These are phyloP conservation scores for Spizellomyces sp. DNA, from an alignment of 192 early-diverging fungal genomes.

Conservation along the genomic window DNA sequence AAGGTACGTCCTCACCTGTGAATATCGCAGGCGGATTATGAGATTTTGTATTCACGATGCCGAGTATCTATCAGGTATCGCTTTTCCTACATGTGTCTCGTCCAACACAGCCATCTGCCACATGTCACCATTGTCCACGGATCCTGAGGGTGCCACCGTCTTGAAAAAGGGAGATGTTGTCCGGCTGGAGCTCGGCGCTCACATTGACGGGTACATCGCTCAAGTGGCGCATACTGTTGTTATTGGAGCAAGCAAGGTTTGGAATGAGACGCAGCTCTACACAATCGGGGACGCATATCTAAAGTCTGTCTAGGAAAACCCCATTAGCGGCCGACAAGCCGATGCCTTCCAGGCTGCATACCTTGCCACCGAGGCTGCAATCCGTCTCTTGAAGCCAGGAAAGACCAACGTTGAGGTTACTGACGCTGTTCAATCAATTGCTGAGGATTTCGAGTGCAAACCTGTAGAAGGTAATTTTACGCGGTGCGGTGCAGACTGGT, in stretches of 20 bases:
- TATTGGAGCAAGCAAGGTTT: constrained; percentile 72
- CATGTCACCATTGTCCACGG: constrained; percentile 80
- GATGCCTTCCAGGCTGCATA: constrained; percentile 88
- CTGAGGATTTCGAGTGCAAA: constrained; percentile 80
- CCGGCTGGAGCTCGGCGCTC: constrained; percentile 88
- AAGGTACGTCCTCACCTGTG: constrained; percentile 46
- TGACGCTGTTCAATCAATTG: constrained; percentile 78
- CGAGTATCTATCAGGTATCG: constrained; percentile 60
- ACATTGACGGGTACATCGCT: constrained; percentile 91
- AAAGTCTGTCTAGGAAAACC: constrained; percentile 36
- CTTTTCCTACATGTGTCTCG: constrained; percentile 91
- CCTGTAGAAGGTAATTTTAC: constrained; percentile 69
- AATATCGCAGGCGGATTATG: not conserved
- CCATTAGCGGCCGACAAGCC: constrained; percentile 79
- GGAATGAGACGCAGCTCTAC: not conserved
- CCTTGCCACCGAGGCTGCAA: constrained; percentile 78
- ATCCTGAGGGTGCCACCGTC: constrained; percentile 62
- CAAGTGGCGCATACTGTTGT: constrained; percentile 87
- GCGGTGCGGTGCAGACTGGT: constrained; percentile 6
- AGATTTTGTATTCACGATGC: not conserved
- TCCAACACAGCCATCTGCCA: constrained; percentile 86
- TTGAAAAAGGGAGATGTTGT: constrained; percentile 90
- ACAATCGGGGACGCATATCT: not conserved
- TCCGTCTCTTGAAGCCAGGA: constrained; percentile 87
- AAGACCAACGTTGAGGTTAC: constrained; percentile 73